Percentiles rank a stretch among this genome's conserved stretches.
phyloP scores from a whole-genome alignment of 495 filamentous ascomycete genomes.

The Tetracladium setigerum region DNA sequence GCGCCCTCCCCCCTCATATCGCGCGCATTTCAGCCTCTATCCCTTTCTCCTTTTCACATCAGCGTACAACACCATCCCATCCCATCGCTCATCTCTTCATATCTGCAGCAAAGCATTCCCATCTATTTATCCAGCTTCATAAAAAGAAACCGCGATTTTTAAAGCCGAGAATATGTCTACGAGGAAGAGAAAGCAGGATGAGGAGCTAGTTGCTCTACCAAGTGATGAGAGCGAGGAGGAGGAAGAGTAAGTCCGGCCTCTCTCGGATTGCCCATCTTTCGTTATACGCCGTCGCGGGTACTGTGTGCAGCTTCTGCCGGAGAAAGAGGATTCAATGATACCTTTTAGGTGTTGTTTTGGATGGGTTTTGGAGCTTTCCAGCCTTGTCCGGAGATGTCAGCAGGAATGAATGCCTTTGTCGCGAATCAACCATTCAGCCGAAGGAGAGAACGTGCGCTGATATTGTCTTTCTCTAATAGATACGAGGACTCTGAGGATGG shows the following conservation, averaged over 20 bases:
- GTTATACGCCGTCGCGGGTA: not conserved
- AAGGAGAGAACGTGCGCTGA: not conserved
- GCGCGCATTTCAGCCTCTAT: too few relatives aligned
- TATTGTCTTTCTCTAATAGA: conserved; percentile 3
- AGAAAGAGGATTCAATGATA: not conserved
- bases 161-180: conserved; percentile 22
- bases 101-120: too few relatives aligned
- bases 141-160: not conserved
- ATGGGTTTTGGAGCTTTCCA: not conserved
- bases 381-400: not conserved
- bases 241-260: conserved; percentile 22
- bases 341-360: not conserved
- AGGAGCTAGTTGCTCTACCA: conserved; percentile 25
- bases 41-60: conserved; percentile 14
- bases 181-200: conserved; percentile 28
- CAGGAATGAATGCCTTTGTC: not conserved
- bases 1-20: too few relatives aligned
- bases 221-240: conserved; percentile 26
- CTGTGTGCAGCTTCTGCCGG: not conserved
- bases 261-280: too few relatives aligned
- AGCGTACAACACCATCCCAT: not conserved
- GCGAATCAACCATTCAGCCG: not conserved
- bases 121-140: too few relatives aligned
- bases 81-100: too few relatives aligned
- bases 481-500: conserved; percentile 25